Evolutionary conservation across 257 asterid genomes (phyloP).

Genomic region (Fraxinus cuspidata): DNA sequence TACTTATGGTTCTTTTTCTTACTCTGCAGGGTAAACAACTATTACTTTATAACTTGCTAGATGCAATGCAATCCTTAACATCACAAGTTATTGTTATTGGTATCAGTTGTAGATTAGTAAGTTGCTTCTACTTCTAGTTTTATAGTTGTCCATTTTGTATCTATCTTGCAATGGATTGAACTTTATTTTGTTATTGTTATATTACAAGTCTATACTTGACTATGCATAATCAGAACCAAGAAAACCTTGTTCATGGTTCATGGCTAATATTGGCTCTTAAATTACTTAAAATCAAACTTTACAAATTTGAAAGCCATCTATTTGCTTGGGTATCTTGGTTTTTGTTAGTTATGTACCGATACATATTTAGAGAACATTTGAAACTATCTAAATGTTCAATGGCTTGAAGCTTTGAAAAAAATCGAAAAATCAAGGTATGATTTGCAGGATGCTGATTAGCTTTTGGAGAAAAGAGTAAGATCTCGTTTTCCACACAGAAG

Average conservation of each 20-base stretch:
- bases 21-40: constrained; percentile 83
- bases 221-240: neutral
- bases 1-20: constrained; percentile 13
- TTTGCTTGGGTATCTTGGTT: constrained; percentile 1
- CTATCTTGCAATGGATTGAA: neutral
- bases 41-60: constrained; percentile 83
- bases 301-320: constrained; percentile 11
- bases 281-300: constrained; percentile 18
- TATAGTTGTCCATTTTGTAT: neutral
- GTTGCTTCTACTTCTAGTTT: constrained; percentile 27
- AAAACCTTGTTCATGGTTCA: constrained; percentile 5
- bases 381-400: constrained; percentile 23
- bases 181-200: constrained; percentile 7
- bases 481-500: constrained; percentile 95
- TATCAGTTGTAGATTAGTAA: constrained; percentile 92
- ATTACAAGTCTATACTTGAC: constrained; percentile 5
- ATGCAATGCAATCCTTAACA: constrained; percentile 92
- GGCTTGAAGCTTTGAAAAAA: constrained; percentile 15
- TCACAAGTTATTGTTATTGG: constrained; percentile 96
- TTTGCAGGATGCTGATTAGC: constrained; percentile 95
- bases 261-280: constrained; percentile 16
- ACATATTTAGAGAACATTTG: constrained; percentile 13
- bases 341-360: constrained; percentile 13
- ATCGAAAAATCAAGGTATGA: constrained; percentile 21
- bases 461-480: constrained; percentile 94